Conservation (phyloP, 352 stramenopile genomes). For the Globisporangium carolinianum region DNA sequence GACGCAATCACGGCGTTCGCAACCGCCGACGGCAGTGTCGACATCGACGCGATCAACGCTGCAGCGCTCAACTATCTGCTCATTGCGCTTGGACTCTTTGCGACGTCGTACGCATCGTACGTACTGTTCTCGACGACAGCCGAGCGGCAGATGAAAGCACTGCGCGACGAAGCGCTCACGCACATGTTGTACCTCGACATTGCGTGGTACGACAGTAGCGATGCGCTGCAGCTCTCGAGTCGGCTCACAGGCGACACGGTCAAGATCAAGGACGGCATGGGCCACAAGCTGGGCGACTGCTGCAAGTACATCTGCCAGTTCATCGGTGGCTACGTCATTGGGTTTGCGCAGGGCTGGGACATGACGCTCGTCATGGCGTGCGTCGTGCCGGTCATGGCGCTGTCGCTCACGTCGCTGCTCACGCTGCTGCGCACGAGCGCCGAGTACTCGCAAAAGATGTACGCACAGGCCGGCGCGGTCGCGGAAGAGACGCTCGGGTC, state of each 20-base stretch:
- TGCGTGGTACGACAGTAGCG: constrained; percentile 38
- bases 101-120: constrained; percentile 24
- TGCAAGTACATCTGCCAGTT: constrained; percentile 32
- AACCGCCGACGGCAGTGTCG: constrained; percentile 9
- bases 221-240: constrained; percentile 34
- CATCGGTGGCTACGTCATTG: constrained; percentile 31
- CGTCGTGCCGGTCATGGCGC: constrained; percentile 35
- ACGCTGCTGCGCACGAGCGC: constrained; percentile 14
- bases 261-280: constrained; percentile 57
- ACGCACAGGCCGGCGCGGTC: constrained; percentile 38
- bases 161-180: constrained; percentile 22
- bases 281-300: constrained; percentile 38
- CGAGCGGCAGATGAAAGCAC: constrained; percentile 40
- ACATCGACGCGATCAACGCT: constrained; percentile 22
- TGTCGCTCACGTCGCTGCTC: constrained; percentile 29
- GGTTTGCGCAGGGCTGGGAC: constrained; percentile 39
- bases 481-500: constrained; percentile 51
- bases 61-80: constrained; percentile 21
- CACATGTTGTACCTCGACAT: constrained; percentile 53
- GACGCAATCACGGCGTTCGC: constrained; percentile 33
- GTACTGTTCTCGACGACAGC: constrained; percentile 20
- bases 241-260: constrained; percentile 39
- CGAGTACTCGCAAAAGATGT: constrained; percentile 30
- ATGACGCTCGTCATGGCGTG: constrained; percentile 36
- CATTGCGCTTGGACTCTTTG: constrained; percentile 26